Base-by-base conservation (phyloP, 305 asterid genomes). In the Fraxinus baroniana region DNA sequence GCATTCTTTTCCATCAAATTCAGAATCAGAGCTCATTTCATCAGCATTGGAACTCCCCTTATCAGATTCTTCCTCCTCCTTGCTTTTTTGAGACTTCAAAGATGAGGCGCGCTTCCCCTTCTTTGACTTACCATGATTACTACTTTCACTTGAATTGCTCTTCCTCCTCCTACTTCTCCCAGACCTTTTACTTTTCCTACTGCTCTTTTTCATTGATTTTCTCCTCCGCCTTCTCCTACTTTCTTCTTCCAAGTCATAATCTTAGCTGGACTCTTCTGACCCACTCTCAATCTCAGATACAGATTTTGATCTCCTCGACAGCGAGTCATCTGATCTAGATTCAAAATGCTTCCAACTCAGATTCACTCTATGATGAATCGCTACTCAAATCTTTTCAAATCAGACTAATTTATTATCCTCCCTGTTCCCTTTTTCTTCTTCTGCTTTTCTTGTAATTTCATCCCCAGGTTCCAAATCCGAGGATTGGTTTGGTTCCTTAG, bases 401-500 rank as follows among this genome's bases (percentile, higher is more conserved):
- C 87, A 17, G 79, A 24, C 81, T 70, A 80, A 79, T 78, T 62
- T 79, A 39, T 64, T 62, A 26, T 37, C 82, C 52, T 49, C 93
- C 60, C 82, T 83, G 15, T 73, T 66, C 62, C 71, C 84, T 30
- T 86, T 87, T 15, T 85, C 90, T 0, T 80, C 90, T 78, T 81
- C 90, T n/a, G 17, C 89, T 8, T 37, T 89, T 41, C 76, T 30
- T 15, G 44, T 13, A 24, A 84, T 32, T 76, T 86, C 90, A 32
- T 93, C 24, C 64, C 22, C 64, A 52, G 64, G 64, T 52, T 52
- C 64, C 24, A 77, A 89, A 76, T 87, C 92, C 44, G 91, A 91
- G 5, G 87, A 87, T 3, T 86, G 92, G 80, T 87, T 83, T 6
- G 92, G 90, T 85, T 64, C 89, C 91, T 98, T 92, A 80, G 97